Evolutionary conservation across 1,284 basidiomycete genomes (phyloP).

Genomic region (Cutaneotrichosporon arboriforme): DNA sequence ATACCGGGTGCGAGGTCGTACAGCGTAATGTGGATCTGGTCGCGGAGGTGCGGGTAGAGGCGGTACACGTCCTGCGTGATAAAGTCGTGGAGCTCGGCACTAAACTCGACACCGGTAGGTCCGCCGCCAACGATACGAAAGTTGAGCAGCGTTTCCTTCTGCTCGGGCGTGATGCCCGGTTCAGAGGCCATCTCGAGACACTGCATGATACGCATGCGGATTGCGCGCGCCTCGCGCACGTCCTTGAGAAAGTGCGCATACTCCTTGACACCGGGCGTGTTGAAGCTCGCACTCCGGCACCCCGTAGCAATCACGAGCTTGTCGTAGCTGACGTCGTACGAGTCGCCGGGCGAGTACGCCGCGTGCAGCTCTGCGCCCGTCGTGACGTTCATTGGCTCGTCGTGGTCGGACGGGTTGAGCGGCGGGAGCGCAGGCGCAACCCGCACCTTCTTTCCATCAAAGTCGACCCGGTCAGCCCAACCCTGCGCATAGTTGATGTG

Average conservation of each 20-base stretch:
- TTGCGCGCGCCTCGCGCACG: constrained; percentile 71
- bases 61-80: constrained; percentile 29
- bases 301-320: constrained; percentile 80
- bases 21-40: constrained; percentile 62
- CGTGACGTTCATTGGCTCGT: constrained; percentile 1
- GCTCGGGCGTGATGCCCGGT: constrained; percentile 60
- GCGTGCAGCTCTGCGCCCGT: constrained; percentile 45
- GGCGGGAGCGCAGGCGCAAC: constrained; percentile 33
- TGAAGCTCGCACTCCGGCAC: constrained; percentile 69
- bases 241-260: constrained; percentile 78
- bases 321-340: constrained; percentile 64
- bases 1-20: constrained; percentile 79
- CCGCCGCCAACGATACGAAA: constrained; percentile 71
- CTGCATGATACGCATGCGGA: constrained; percentile 68
- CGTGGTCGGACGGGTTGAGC: constrained; percentile 9
- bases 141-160: constrained; percentile 63
- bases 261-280: constrained; percentile 60
- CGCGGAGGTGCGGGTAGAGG: constrained; percentile 61
- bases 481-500: constrained; percentile 45
- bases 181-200: constrained; percentile 75
- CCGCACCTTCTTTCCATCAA: constrained; percentile 57
- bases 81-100: constrained; percentile 73
- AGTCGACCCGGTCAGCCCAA: constrained; percentile 53
- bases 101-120: constrained; percentile 66
- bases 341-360: constrained; percentile 14